Percentiles rank a stretch among this genome's conserved stretches.
Conservation (phyloP, 2,329 filamentous ascomycete species). For the Colletotrichum zoysiae region DNA sequence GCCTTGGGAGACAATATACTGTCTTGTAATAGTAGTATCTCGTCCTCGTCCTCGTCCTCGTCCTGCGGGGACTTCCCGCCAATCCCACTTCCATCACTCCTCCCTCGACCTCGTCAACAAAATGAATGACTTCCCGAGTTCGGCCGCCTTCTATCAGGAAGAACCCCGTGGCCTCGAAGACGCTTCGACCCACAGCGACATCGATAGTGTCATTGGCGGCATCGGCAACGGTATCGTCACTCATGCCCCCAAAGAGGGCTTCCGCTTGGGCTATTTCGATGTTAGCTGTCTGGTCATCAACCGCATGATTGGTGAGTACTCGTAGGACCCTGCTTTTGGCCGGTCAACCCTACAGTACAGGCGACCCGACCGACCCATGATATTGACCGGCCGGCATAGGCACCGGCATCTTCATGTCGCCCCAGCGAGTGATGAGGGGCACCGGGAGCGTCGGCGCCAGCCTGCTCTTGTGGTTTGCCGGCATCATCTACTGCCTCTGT, state of each 20-base stretch:
- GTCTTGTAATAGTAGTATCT: not conserved
- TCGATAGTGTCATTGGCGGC: slow-evolving; percentile 31
- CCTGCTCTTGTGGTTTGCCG: slow-evolving; percentile 57
- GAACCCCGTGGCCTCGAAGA: slow-evolving; percentile 27
- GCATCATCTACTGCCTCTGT: slow-evolving; percentile 53
- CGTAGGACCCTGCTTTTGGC: not conserved
- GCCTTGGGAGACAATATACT: not conserved
- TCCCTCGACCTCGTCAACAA: not conserved
- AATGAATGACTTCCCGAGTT: slow-evolving; percentile 49
- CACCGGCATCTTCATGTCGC: slow-evolving; percentile 54
- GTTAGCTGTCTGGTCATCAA: slow-evolving; percentile 53
- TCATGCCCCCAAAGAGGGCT: slow-evolving; percentile 51
- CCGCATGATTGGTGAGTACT: slow-evolving; percentile 53
- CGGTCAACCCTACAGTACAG: too few species aligned
- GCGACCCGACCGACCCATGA: not conserved
- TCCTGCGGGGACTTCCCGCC: not conserved
- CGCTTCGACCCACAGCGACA: slow-evolving; percentile 44
- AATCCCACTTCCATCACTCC: not conserved
- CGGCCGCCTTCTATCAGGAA: slow-evolving; percentile 38
- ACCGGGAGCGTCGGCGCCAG: slow-evolving; percentile 51
- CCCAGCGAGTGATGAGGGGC: slow-evolving; percentile 50
- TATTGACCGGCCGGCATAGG: slow-evolving; percentile 43
- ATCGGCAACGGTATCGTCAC: slow-evolving; percentile 48
- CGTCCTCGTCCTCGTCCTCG: not conserved
- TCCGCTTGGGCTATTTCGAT: slow-evolving; percentile 53